phyloP scores from a whole-genome alignment of 805 yeast species.

The Gaillardinia entomophila region DNA sequence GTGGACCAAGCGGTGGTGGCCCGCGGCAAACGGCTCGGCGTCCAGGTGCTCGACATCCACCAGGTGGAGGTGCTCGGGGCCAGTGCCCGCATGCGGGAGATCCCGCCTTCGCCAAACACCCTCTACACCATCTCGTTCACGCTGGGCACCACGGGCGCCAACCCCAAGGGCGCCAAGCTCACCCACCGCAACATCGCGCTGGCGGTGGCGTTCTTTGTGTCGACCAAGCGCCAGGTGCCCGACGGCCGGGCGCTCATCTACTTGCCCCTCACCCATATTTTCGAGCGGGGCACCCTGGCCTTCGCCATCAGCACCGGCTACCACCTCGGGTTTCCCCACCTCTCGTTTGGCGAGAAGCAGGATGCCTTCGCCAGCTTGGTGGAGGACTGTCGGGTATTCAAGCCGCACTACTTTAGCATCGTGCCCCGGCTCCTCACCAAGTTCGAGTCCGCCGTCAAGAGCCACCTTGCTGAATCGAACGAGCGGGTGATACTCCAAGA shows the following conservation, averaged over 20 bases:
- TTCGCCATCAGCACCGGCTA: constrained; percentile 43
- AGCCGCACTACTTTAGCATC: constrained; percentile 23
- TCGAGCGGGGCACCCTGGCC: constrained; percentile 44
- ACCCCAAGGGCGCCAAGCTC: constrained; percentile 63
- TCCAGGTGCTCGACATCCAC: constrained; percentile 25
- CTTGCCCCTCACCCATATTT: constrained; percentile 57
- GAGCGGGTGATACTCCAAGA: constrained; percentile 3
- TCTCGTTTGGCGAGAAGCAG: constrained; percentile 5
- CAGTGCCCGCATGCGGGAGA: constrained; percentile 19
- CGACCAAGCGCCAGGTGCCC: constrained; percentile 15
- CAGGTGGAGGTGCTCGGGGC: constrained; percentile 27
- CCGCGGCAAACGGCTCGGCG: constrained; percentile 17
- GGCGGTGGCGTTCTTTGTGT: constrained; percentile 33
- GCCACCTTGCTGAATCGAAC: background rate
- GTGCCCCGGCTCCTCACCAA: constrained; percentile 35
- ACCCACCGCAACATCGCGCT: constrained; percentile 49
- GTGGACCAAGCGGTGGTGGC: constrained; percentile 5
- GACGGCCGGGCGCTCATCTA: constrained; percentile 18
- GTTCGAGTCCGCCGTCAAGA: constrained; percentile 3
- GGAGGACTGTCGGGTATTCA: constrained; percentile 22
- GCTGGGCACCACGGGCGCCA: constrained; percentile 66
- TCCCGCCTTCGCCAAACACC: constrained; percentile 46
- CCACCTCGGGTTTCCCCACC: constrained; percentile 45
- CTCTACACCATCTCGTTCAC: constrained; percentile 62
- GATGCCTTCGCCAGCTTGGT: constrained; percentile 18